Conservation (phyloP, 169 alveolate genomes). For the Plasmodium relictum region DNA sequence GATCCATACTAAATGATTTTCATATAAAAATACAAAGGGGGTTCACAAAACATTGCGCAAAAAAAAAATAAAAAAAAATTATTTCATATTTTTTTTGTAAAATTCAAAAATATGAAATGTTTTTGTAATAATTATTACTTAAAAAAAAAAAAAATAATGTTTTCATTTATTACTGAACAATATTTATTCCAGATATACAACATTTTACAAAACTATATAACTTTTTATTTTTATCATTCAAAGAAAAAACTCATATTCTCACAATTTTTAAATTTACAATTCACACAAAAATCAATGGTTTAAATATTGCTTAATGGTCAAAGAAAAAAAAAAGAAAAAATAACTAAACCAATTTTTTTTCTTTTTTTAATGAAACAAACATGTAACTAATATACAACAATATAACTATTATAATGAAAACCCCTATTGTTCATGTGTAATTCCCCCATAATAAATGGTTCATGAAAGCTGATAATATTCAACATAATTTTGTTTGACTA, state of each 20-base stretch:
- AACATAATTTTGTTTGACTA: background rate
- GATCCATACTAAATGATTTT: conserved; percentile 18
- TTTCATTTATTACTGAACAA: conserved; percentile 15
- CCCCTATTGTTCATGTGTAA: conserved; percentile 29
- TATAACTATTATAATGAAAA: background rate
- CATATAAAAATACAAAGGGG: conserved; percentile 10
- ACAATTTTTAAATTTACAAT: conserved; percentile 11
- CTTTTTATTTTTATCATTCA: conserved; percentile 46
- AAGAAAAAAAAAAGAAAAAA: background rate
- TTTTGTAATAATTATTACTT: conserved; percentile 7
- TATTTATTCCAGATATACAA: conserved; percentile 12
- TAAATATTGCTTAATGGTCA: conserved; percentile 4
- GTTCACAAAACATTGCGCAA: too few relatives aligned
- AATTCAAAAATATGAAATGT: conserved; percentile 12
- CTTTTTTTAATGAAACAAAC: background rate
- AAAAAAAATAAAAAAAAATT: background rate
- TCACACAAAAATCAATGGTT: conserved; percentile 7
- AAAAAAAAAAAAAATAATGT: conserved; percentile 16
- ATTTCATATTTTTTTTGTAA: conserved; percentile 18
- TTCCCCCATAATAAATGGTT: conserved; percentile 14
- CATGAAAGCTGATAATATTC: conserved; percentile 30
- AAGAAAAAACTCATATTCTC: background rate
- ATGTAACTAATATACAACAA: background rate
- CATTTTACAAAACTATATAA: background rate
- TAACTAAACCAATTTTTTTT: background rate